These are phyloP conservation scores for Aureobasidium melanogenum DNA, from an alignment of 2,329 filamentous ascomycete genomes.

Conservation along the genomic window DNA sequence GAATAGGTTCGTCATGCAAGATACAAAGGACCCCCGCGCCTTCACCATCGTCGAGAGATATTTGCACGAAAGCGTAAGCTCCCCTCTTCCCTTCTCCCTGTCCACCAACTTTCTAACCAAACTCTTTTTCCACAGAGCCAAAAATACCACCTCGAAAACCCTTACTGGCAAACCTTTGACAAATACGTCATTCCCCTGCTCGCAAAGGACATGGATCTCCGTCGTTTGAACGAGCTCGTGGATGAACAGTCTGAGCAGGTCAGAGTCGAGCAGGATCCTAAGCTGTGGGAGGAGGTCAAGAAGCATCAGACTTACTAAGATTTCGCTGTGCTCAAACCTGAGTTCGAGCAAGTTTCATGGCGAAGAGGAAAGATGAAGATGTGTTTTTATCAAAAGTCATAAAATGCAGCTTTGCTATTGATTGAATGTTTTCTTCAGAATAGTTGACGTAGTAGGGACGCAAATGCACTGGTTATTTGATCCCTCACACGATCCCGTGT, in stretches of 20 bases:
- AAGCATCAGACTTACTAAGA: slow-evolving; percentile 24
- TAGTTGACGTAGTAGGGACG: no score
- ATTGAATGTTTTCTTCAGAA: no score
- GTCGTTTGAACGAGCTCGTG: slow-evolving; percentile 55
- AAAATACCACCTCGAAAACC: slow-evolving; percentile 47
- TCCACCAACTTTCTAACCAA: neutral
- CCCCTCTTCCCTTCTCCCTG: neutral
- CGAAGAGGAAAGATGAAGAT: no score
- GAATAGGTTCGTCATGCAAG: slow-evolving; percentile 68
- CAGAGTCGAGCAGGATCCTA: slow-evolving; percentile 24
- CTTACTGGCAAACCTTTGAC: slow-evolving; percentile 69
- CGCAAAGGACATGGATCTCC: slow-evolving; percentile 60
- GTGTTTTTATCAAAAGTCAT: no score
- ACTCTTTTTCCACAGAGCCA: slow-evolving; percentile 22
- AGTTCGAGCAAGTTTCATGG: no score
- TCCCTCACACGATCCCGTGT: no score
- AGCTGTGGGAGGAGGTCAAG: slow-evolving; percentile 27
- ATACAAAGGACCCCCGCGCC: slow-evolving; percentile 55
- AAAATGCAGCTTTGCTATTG: no score
- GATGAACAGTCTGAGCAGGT: slow-evolving; percentile 41
- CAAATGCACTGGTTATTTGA: no score
- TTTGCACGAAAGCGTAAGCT: slow-evolving; percentile 52
- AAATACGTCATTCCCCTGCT: slow-evolving; percentile 62
- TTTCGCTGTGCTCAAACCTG: no score
- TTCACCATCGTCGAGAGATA: slow-evolving; percentile 73